Evolutionary conservation across 2,329 filamentous ascomycete genomes (phyloP), one percentile per base, ranked within the genome.

Genomic region (Dothiorella sarmentorum): DNA sequence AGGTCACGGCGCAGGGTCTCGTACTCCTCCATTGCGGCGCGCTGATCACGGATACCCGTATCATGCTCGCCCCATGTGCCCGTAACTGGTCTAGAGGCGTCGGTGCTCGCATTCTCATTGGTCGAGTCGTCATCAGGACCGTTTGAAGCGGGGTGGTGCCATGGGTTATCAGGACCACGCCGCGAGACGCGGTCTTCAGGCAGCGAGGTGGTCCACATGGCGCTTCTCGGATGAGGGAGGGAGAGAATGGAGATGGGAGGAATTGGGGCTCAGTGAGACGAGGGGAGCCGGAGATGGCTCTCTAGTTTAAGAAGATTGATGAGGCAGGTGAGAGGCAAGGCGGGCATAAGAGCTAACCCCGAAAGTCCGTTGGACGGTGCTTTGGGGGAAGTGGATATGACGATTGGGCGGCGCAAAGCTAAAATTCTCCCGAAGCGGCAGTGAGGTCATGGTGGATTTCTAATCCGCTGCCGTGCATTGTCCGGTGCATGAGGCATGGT

Each of bases 51-150:
- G 22, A 79, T 78, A 4, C 83, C 83, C 26, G 78, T 76, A 67
- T 85, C 82, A 44, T 76, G 72, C 68, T 88, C 85, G 13, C 85
- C 85, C 85, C 85, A 88, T 18, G 81, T 84, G 31, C 84, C 82
- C 49, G 76, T 75, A 51, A 60, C 64, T 56, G 63, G 63, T 52
- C 61, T 68, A 4, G 63, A 51, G n/a, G 56, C 60, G 17, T 60
- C 58, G 10, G 58, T 52, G 17, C 10, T 38, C 26, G 26, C 40
- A 7, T 43, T 17, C 10, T 15, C 45, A 26, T 45, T 68, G 26
- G 56, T 31, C 1, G 51, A 61, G 7, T 43, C 52, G 52, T 65
- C 63, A 61, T 68, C 65, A 56, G 55, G 55, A 22, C 29, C 62
- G 65, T 55, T 63, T 47, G 18, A 61, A 61, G 11, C 65, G 42